Conservation (phyloP, 106 monocot species). For the Apostasia shenzhenica region DNA sequence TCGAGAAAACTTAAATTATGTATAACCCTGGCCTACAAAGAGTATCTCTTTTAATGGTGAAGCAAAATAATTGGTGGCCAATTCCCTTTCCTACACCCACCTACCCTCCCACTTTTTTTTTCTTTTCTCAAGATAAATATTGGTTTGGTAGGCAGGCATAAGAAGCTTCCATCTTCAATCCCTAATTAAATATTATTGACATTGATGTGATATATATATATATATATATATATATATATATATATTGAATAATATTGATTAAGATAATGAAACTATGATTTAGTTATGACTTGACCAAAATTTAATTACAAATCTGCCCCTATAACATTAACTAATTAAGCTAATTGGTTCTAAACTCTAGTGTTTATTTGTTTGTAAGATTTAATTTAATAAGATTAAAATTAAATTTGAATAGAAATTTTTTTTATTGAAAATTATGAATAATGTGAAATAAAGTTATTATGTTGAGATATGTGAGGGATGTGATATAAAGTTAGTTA, state of each 20-base stretch:
- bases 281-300: background rate
- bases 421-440: background rate
- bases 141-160: conserved; percentile 10
- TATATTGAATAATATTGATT: background rate
- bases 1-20: too few relatives aligned
- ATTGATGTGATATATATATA: too few relatives aligned
- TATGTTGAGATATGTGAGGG: too few relatives aligned
- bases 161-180: conserved; percentile 9
- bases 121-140: background rate
- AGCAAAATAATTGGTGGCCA: background rate
- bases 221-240: too few relatives aligned
- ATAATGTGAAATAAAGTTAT: background rate
- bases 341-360: too few relatives aligned
- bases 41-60: too few relatives aligned
- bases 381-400: background rate
- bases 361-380: background rate
- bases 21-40: too few relatives aligned
- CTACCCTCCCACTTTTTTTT: conserved; percentile 1
- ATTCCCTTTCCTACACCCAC: conserved; percentile 1
- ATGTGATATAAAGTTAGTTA: too few relatives aligned
- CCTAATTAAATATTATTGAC: background rate
- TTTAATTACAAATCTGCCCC: background rate
- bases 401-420: background rate
- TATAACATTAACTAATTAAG: background rate
- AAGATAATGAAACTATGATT: background rate